Percentiles rank a stretch among this genome's conserved stretches.
Evolutionary conservation across 352 stramenopile genomes (phyloP).

Genomic region (Blastocystis sp.): DNA sequence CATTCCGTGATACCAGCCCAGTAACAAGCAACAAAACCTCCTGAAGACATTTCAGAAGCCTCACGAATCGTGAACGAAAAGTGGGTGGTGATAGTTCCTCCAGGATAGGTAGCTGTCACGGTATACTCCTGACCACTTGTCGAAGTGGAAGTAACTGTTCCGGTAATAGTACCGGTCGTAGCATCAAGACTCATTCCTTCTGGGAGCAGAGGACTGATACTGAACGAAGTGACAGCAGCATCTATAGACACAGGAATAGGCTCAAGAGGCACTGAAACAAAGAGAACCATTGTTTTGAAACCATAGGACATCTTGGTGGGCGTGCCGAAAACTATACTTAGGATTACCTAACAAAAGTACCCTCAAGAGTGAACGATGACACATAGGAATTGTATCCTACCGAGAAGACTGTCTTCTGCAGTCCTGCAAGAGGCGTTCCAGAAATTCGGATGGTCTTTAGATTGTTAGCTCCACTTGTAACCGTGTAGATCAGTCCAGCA

Average conservation of each 20-base stretch:
- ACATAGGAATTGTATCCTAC: constrained; percentile 2
- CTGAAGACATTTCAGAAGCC: neutral
- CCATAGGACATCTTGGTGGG: constrained; percentile 26
- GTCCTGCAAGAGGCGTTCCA: constrained; percentile 29
- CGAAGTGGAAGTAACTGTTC: neutral
- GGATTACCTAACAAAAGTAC: neutral
- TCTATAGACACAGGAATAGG: constrained; percentile 31
- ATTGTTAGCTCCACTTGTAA: neutral
- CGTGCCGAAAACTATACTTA: constrained; percentile 41
- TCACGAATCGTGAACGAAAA: constrained; percentile 10
- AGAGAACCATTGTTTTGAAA: constrained; percentile 49
- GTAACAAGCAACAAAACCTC: constrained; percentile 52
- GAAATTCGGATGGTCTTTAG: constrained; percentile 11
- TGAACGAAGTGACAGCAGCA: constrained; percentile 41
- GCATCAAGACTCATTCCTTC: neutral
- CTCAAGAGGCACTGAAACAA: constrained; percentile 12
- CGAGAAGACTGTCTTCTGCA: constrained; percentile 5
- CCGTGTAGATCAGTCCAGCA: neutral
- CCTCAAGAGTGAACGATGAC: neutral
- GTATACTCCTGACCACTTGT: constrained; percentile 36
- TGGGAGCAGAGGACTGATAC: constrained; percentile 48
- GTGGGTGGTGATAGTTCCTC: neutral
- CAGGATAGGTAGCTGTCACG: constrained; percentile 16
- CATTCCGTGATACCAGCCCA: constrained; percentile 53
- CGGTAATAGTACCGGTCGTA: constrained; percentile 52